phyloP scores from a whole-genome alignment of 768 basidiomycete species.

The Termitomyces sp. region DNA sequence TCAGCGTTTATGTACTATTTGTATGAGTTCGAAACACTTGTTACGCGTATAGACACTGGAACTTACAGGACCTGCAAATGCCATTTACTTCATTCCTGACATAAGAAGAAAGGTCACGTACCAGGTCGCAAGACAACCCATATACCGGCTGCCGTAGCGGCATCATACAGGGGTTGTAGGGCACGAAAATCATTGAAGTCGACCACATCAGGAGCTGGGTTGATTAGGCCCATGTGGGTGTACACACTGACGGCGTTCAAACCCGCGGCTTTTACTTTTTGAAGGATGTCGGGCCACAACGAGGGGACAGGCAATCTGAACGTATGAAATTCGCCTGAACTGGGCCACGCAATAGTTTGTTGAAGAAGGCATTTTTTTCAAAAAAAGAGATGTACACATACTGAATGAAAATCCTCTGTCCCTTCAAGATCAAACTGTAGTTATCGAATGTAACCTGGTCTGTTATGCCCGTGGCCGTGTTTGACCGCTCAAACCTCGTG shows the following conservation, averaged over 20 bases:
- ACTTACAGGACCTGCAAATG: conserved; percentile 33
- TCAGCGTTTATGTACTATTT: conserved; percentile 71
- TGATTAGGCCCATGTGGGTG: conserved; percentile 73
- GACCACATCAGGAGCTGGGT: conserved; percentile 67
- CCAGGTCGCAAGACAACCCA: conserved; percentile 81
- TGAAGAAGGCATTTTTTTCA: background rate
- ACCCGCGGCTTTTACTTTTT: conserved; percentile 78
- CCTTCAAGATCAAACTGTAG: conserved; percentile 64
- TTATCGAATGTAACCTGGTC: conserved; percentile 52
- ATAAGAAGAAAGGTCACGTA: conserved; percentile 16
- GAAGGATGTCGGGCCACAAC: conserved; percentile 77
- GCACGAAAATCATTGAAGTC: conserved; percentile 72
- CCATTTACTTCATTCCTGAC: background rate
- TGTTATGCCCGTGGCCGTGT: conserved; percentile 17
- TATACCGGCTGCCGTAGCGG: conserved; percentile 66
- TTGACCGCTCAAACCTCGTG: background rate
- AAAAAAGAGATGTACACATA: conserved; percentile 26
- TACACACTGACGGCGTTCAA: conserved; percentile 77
- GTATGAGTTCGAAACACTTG: background rate
- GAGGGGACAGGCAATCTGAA: conserved; percentile 77
- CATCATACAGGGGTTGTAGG: conserved; percentile 66
- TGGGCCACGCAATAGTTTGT: conserved; percentile 18
- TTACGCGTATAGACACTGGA: background rate
- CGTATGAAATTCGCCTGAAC: conserved; percentile 83
- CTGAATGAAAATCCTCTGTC: conserved; percentile 71